A percentile compares a stretch with the other conserved stretches of the same genome.
phyloP scores from a whole-genome alignment of 371 early-diverging fungal genomes.

The Choanephora cucurbitarum region DNA sequence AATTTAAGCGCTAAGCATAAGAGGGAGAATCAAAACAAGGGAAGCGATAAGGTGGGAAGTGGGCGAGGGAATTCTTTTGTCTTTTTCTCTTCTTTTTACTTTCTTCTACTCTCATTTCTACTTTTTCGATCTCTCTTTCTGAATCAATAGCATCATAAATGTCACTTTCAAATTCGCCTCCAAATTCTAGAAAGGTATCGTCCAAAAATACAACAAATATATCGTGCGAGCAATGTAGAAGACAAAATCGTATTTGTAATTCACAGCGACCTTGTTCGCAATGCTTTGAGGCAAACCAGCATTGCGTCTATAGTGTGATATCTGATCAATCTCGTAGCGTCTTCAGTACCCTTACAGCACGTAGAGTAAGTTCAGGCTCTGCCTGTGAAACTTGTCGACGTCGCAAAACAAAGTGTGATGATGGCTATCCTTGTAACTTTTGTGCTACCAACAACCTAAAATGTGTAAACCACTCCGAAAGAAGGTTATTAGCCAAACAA shows the following conservation, averaged over 20 bases:
- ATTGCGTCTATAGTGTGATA: constrained; percentile 36
- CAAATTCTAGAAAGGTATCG: constrained; percentile 6
- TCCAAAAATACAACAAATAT: constrained; percentile 15
- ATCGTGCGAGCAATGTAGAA: constrained; percentile 32
- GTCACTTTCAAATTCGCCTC: constrained; percentile 5
- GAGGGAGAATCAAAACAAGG: constrained; percentile 8
- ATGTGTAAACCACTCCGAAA: constrained; percentile 51
- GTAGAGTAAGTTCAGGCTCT: constrained; percentile 38
- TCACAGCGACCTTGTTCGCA: constrained; percentile 37
- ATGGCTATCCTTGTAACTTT: constrained; percentile 34
- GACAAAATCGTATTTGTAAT: constrained; percentile 29
- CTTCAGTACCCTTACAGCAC: constrained; percentile 26
- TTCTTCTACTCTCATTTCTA: too few species aligned
- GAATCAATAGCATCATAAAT: neutral
- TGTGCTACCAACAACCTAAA: constrained; percentile 42
- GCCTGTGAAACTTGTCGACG: constrained; percentile 44
- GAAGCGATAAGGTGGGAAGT: neutral
- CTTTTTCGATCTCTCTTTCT: neutral
- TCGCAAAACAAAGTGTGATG: constrained; percentile 44
- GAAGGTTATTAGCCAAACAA: constrained; percentile 28
- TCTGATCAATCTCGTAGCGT: constrained; percentile 33
- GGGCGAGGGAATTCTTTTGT: too few species aligned
- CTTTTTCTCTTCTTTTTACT: neutral
- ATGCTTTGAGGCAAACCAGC: constrained; percentile 28
- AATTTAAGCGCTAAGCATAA: neutral